Evolutionary conservation across 139 green algal species (phyloP).

Genomic region (Tetraselmis chui): DNA sequence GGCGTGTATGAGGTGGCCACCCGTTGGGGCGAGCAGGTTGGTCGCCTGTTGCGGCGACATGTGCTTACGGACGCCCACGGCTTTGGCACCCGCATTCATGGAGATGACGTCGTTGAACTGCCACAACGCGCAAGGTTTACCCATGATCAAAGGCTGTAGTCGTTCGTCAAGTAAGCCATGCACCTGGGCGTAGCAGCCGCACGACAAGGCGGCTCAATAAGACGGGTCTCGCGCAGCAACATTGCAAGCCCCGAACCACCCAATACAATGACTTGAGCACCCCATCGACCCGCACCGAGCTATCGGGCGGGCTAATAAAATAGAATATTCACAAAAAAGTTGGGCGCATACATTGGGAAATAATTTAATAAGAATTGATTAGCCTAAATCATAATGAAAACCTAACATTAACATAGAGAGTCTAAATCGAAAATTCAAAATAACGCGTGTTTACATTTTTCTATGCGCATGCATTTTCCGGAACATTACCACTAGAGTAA

Average conservation of each 20-base stretch:
- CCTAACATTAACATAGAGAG: too few species aligned
- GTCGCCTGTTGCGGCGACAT: not conserved
- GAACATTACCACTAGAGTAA: too few species aligned
- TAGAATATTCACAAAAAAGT: too few species aligned
- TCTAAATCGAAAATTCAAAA: too few species aligned
- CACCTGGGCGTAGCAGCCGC: not conserved
- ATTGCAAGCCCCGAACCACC: not conserved
- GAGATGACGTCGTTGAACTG: not conserved
- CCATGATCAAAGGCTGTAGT: not conserved
- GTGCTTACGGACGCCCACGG: not conserved
- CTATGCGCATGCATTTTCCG: too few species aligned
- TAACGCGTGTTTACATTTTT: too few species aligned
- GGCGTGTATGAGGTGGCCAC: not conserved
- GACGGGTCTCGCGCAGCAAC: not conserved
- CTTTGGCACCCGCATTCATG: not conserved
- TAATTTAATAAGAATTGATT: not conserved
- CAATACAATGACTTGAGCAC: not conserved
- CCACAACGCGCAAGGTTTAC: not conserved
- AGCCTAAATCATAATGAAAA: too few species aligned
- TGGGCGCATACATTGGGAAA: not conserved
- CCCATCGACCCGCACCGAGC: too few species aligned
- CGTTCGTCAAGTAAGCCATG: not conserved
- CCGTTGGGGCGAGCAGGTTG: not conserved
- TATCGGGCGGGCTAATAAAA: too few species aligned
- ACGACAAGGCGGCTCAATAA: not conserved